A percentile compares a stretch with the other conserved stretches of the same genome.
Conservation (phyloP, 192 early-diverging fungal genomes). For the Umbelopsis vinacea region DNA sequence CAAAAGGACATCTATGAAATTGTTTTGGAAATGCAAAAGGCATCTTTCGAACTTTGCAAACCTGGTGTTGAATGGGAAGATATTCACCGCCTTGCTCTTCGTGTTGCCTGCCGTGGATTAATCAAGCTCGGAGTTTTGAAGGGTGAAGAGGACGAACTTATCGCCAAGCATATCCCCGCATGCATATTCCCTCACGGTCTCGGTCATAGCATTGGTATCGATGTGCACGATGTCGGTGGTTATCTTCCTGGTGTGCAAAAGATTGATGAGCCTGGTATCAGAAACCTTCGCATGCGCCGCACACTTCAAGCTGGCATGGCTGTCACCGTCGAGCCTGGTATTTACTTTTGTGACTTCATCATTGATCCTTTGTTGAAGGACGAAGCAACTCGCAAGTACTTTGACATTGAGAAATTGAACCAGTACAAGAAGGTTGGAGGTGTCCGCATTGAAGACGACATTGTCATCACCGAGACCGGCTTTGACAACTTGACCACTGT, state of each 20-base stretch:
- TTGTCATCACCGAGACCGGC: slow-evolving; percentile 79
- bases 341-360: slow-evolving; percentile 89
- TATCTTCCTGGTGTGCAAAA: slow-evolving; percentile 78
- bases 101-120: slow-evolving; percentile 69
- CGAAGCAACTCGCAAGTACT: slow-evolving; percentile 57
- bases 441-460: slow-evolving; percentile 91
- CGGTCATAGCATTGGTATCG: slow-evolving; percentile 87
- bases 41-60: slow-evolving; percentile 65
- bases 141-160: slow-evolving; percentile 65
- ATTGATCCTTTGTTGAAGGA: slow-evolving; percentile 65
- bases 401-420: slow-evolving; percentile 70
- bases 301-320: slow-evolving; percentile 79
- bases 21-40: slow-evolving; percentile 81
- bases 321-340: slow-evolving; percentile 92
- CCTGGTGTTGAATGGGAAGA: slow-evolving; percentile 85
- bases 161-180: slow-evolving; percentile 71
- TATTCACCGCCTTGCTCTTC: slow-evolving; percentile 74
- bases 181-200: slow-evolving; percentile 93
- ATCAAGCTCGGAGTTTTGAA: slow-evolving; percentile 72
- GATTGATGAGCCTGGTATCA: slow-evolving; percentile 73
- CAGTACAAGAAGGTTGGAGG: slow-evolving; percentile 84
- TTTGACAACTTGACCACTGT: slow-evolving; percentile 83
- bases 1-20: slow-evolving; percentile 78
- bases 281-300: slow-evolving; percentile 78
- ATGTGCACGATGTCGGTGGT: slow-evolving; percentile 92